phyloP scores from a whole-genome alignment of 306 rosid genomes.

The Coriaria nepalensis region DNA sequence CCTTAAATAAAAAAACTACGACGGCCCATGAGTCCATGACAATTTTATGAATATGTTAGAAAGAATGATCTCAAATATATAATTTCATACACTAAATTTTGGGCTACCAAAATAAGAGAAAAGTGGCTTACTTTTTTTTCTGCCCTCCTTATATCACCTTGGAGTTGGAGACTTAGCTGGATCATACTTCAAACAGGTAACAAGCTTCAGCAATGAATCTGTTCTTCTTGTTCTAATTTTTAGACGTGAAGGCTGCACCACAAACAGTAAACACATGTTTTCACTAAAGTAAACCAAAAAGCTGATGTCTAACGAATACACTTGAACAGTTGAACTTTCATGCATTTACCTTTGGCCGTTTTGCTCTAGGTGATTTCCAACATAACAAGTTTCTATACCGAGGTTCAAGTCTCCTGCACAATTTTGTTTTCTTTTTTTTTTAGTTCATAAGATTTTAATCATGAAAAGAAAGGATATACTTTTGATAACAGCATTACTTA shows the following conservation, averaged over 20 bases:
- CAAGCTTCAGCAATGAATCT: conserved; percentile 64
- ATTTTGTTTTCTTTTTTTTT: too few species aligned
- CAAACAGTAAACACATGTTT: neutral
- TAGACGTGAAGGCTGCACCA: conserved; percentile 83
- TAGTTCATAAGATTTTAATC: neutral
- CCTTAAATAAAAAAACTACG: too few species aligned
- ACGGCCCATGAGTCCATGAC: too few species aligned
- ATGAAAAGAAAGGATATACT: too few species aligned
- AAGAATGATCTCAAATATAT: too few species aligned
- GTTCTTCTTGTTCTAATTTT: conserved; percentile 49
- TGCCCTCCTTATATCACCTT: conserved; percentile 10
- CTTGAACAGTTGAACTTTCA: too few species aligned
- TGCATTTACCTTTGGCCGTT: conserved; percentile 61
- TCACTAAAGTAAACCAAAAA: neutral
- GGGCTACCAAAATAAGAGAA: too few species aligned
- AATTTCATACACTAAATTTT: too few species aligned
- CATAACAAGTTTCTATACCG: conserved; percentile 82
- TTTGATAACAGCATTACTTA: conserved; percentile 21
- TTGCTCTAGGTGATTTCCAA: conserved; percentile 76
- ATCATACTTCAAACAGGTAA: conserved; percentile 76
- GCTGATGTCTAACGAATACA: too few species aligned
- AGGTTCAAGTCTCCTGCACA: conserved; percentile 83
- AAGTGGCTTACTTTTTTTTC: too few species aligned
- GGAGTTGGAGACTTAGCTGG: conserved; percentile 48
- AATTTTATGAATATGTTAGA: too few species aligned